Conservation (phyloP, 331 rosid genomes). For the Quercus lobata region DNA sequence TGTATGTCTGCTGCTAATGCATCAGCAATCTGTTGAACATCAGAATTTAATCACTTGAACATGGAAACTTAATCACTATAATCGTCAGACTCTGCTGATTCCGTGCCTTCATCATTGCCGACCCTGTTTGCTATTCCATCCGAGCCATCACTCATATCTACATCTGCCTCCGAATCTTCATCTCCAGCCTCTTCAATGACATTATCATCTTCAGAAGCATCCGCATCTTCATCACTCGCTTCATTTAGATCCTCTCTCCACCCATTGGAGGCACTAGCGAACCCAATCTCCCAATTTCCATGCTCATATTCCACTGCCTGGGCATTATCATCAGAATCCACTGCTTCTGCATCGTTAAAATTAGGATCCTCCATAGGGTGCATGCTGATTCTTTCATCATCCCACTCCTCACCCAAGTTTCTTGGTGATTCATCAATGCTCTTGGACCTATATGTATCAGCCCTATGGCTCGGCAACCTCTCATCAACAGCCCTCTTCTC, state of each 20-base stretch:
- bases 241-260: constrained; percentile 58
- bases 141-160: constrained; percentile 64
- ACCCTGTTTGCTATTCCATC: constrained; percentile 51
- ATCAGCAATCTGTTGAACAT: constrained; percentile 21
- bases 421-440: constrained; percentile 54
- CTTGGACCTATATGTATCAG: constrained; percentile 41
- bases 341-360: constrained; percentile 54
- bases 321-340: constrained; percentile 79
- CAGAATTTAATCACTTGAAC: neutral
- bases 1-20: constrained; percentile 11
- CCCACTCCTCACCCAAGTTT: constrained; percentile 74
- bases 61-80: constrained; percentile 59
- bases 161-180: constrained; percentile 70
- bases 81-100: constrained; percentile 71
- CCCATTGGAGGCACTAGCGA: constrained; percentile 47
- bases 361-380: constrained; percentile 46
- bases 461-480: constrained; percentile 34
- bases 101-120: constrained; percentile 57
- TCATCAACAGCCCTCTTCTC: constrained; percentile 68
- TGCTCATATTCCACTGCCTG: constrained; percentile 77
- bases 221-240: constrained; percentile 77
- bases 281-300: constrained; percentile 85
- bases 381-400: constrained; percentile 44
- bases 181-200: constrained; percentile 59
- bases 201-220: constrained; percentile 74